A percentile compares a stretch with the other conserved stretches of the same genome.
Evolutionary conservation across 106 monocot species (phyloP).

Genomic region (Platanthera guangdongensis): DNA sequence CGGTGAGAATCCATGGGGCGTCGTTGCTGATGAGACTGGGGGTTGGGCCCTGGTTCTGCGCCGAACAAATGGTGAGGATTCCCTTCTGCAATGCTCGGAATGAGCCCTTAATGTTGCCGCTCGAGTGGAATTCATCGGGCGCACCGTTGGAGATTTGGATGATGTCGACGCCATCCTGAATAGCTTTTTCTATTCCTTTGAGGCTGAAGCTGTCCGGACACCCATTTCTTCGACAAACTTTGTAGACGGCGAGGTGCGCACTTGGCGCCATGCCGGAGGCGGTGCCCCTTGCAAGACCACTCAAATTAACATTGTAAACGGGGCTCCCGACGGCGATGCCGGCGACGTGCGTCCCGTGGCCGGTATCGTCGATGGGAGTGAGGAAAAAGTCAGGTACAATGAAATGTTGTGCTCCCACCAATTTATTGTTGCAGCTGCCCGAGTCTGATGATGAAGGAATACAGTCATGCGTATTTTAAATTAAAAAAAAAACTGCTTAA

Average conservation of each 20-base stretch:
- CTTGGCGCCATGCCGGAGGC: slow-evolving; percentile 29
- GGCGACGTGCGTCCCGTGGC: slow-evolving; percentile 39
- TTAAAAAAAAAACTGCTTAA: too few relatives aligned
- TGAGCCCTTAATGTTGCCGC: slow-evolving; percentile 6
- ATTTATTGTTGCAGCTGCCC: slow-evolving; percentile 32
- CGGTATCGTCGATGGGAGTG: slow-evolving; percentile 3
- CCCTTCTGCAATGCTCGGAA: slow-evolving; percentile 1
- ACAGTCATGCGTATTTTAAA: too few relatives aligned
- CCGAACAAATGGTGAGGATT: slow-evolving; percentile 1
- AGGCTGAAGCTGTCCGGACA: slow-evolving; percentile 4
- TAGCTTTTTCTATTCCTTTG: slow-evolving; percentile 18
- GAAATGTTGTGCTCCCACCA: slow-evolving; percentile 30
- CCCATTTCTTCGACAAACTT: slow-evolving; percentile 3
- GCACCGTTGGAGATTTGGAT: slow-evolving; percentile 14
- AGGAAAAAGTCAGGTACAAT: not conserved
- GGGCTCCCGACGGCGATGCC: slow-evolving; percentile 24
- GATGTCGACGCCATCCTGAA: slow-evolving; percentile 26
- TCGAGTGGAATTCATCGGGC: not conserved
- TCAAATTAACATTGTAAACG: slow-evolving; percentile 17
- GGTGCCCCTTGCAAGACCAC: slow-evolving; percentile 21
- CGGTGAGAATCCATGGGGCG: slow-evolving; percentile 21
- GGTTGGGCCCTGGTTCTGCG: slow-evolving; percentile 4
- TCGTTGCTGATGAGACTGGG: slow-evolving; percentile 5
- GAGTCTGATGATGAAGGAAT: too few relatives aligned
- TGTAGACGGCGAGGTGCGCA: slow-evolving; percentile 18